Evolutionary conservation across 2,329 filamentous ascomycete species (phyloP).

Genomic region (Lomentospora prolificans): DNA sequence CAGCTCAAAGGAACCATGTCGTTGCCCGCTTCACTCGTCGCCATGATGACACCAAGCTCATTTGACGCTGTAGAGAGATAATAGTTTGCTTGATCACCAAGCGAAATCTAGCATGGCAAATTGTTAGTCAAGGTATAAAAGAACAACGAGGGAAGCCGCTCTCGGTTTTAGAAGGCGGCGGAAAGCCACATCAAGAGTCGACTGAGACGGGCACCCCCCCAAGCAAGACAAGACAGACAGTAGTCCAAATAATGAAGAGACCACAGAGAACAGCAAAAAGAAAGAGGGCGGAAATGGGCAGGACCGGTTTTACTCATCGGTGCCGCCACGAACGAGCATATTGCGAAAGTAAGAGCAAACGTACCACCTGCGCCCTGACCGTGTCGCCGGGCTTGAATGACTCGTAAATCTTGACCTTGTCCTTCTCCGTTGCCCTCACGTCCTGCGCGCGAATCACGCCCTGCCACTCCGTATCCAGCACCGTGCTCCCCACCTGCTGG

Average conservation of each 20-base stretch:
- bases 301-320: too few species aligned
- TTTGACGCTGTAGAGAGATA: slow-evolving; percentile 90
- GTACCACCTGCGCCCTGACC: slow-evolving; percentile 72
- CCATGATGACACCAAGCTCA: slow-evolving; percentile 88
- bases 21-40: slow-evolving; percentile 76
- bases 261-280: slow-evolving; percentile 7
- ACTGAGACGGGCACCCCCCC: background rate
- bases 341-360: slow-evolving; percentile 22
- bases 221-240: background rate
- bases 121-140: slow-evolving; percentile 9
- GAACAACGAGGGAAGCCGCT: too few species aligned
- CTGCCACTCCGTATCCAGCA: slow-evolving; percentile 72
- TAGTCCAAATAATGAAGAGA: background rate
- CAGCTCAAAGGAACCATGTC: slow-evolving; percentile 89
- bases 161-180: too few species aligned
- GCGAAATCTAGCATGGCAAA: slow-evolving; percentile 50
- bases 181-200: background rate
- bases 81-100: slow-evolving; percentile 91
- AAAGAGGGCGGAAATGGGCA: too few species aligned
- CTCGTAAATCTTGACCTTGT: slow-evolving; percentile 83
- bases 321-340: too few species aligned
- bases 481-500: slow-evolving; percentile 65
- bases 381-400: slow-evolving; percentile 90
- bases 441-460: slow-evolving; percentile 82
- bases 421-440: slow-evolving; percentile 89